A percentile compares a stretch with the other conserved stretches of the same genome.
phyloP scores from a whole-genome alignment of 1,284 basidiomycete species.

The Gomphus bonarii region DNA sequence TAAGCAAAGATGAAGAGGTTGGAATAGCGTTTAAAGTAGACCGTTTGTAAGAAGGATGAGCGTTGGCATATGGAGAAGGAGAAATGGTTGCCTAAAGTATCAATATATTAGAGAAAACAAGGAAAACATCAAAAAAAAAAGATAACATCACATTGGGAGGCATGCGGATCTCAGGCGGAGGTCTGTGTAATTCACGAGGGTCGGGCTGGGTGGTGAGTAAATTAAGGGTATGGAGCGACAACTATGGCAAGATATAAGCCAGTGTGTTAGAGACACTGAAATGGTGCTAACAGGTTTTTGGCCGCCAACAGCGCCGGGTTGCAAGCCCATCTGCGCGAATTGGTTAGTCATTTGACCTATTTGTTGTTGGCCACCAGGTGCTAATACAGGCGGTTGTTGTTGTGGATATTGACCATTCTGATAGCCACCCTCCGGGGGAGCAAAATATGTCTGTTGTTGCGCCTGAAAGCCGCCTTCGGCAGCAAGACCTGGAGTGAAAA shows the following conservation, averaged over 20 bases:
- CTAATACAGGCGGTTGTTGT: constrained; percentile 23
- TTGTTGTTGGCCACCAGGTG: constrained; percentile 15
- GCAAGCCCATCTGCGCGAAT: constrained; percentile 81
- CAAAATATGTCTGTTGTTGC: constrained; percentile 43
- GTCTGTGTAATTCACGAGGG: constrained; percentile 69
- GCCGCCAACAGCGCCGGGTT: constrained; percentile 23
- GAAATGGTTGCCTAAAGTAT: constrained; percentile 53
- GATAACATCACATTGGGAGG: constrained; percentile 47
- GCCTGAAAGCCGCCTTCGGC: constrained; percentile 50
- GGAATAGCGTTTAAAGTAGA: constrained; percentile 90
- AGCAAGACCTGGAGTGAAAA: constrained; percentile 79
- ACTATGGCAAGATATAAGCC: constrained; percentile 22
- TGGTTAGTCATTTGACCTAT: constrained; percentile 72
- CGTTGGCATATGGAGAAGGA: constrained; percentile 71
- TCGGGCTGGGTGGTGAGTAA: constrained; percentile 86
- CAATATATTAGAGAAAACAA: not conserved
- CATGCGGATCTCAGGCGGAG: constrained; percentile 84
- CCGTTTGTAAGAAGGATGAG: constrained; percentile 89
- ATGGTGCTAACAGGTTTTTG: constrained; percentile 39
- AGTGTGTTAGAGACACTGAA: constrained; percentile 1
- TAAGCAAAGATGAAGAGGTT: constrained; percentile 83
- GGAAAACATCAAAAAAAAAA: not conserved
- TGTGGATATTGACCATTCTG: constrained; percentile 43
- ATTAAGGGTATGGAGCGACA: constrained; percentile 75
- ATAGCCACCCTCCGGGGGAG: constrained; percentile 32